Evolutionary conservation across 2,329 filamentous ascomycete species (phyloP).

Genomic region (Colletotrichum lupini): DNA sequence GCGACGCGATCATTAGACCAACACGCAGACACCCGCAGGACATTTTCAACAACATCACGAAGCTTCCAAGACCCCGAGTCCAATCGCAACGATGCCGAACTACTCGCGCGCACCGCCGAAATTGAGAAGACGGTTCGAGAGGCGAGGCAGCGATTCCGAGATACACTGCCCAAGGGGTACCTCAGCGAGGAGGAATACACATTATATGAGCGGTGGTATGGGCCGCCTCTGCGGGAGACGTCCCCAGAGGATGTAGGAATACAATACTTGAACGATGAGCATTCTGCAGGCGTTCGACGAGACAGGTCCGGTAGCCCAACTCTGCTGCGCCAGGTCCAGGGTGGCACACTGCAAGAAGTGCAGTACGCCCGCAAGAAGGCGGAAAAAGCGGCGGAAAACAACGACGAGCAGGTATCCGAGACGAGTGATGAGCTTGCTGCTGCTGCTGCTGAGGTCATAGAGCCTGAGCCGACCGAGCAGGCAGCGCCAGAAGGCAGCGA

Average conservation of each 20-base stretch:
- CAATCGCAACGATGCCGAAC: slow-evolving; percentile 36
- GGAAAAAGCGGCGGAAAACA: background rate
- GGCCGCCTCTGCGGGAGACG: slow-evolving; percentile 74
- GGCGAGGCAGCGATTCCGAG: slow-evolving; percentile 80
- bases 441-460: slow-evolving; percentile 25
- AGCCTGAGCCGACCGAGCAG: slow-evolving; percentile 50
- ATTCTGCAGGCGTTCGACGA: background rate
- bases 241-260: slow-evolving; percentile 68
- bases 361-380: slow-evolving; percentile 49
- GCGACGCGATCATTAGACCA: background rate
- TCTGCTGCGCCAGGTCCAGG: slow-evolving; percentile 64
- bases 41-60: background rate
- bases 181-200: slow-evolving; percentile 76
- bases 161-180: slow-evolving; percentile 78
- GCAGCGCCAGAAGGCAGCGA: slow-evolving; percentile 51
- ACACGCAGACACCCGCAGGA: slow-evolving; percentile 8
- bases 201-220: slow-evolving; percentile 85
- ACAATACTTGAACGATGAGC: slow-evolving; percentile 41
- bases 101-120: slow-evolving; percentile 41
- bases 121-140: slow-evolving; percentile 75
- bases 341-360: slow-evolving; percentile 72
- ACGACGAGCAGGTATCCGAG: background rate
- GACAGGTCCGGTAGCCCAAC: slow-evolving; percentile 40
- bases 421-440: background rate
- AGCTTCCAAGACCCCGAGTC: background rate